Percentiles rank a stretch among this genome's conserved stretches.
These are phyloP conservation scores for Candida sp. DNA, from an alignment of 1,139 yeast species.

Conservation along the genomic window DNA sequence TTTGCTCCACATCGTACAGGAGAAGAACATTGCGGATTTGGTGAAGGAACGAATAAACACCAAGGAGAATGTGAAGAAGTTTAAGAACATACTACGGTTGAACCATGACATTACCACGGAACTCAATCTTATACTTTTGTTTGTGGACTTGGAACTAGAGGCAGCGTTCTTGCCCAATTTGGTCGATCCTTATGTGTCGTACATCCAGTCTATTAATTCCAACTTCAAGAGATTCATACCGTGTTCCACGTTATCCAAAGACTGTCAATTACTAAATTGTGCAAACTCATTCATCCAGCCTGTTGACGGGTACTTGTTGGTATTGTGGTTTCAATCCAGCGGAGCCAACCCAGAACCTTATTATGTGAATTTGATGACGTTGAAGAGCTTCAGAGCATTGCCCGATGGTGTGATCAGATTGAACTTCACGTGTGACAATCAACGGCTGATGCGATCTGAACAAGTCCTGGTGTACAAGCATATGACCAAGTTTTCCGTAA, in stretches of 20 bases:
- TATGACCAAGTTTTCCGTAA: constrained; percentile 13
- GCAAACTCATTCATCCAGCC: constrained; percentile 18
- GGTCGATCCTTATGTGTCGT: constrained; percentile 11
- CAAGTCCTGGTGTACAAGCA: constrained; percentile 6
- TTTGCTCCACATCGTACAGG: constrained; percentile 4
- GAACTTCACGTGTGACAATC: constrained; percentile 10
- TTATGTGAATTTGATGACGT: constrained; percentile 17
- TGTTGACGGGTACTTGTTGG: constrained; percentile 14
- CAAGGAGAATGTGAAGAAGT: constrained; percentile 5
- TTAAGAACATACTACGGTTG: constrained; percentile 7
- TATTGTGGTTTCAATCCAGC: constrained; percentile 17
- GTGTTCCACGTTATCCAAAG: constrained; percentile 7
- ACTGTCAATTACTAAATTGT: constrained; percentile 4
- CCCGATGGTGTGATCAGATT: constrained; percentile 15
- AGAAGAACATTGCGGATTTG: neutral
- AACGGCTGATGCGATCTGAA: constrained; percentile 12
- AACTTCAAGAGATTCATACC: constrained; percentile 19
- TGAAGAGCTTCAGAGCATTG: constrained; percentile 10
- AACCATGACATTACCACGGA: constrained; percentile 17
- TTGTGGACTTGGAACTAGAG: constrained; percentile 5
- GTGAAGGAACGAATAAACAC: constrained; percentile 4
- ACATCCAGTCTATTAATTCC: constrained; percentile 16
- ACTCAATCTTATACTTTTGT: constrained; percentile 12
- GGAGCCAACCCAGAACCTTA: constrained; percentile 9
- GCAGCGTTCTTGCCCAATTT: constrained; percentile 8